Percentiles rank a stretch among this genome's conserved stretches.
These are phyloP conservation scores for Onygenales sp. DNA, from an alignment of 2,329 filamentous ascomycete species.

Conservation along the genomic window DNA sequence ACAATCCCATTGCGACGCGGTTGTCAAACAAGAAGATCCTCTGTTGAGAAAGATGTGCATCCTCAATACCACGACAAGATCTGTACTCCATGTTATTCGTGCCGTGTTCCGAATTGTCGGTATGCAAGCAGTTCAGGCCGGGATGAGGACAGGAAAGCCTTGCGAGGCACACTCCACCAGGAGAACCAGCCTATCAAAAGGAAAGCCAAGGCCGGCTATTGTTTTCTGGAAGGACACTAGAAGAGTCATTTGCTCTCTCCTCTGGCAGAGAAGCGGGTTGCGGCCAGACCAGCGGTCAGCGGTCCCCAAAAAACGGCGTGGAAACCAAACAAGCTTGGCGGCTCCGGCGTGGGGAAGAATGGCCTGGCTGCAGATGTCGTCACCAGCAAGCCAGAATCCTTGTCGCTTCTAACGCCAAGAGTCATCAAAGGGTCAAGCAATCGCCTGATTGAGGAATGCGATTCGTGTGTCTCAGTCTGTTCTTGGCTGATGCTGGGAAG, in stretches of 20 bases:
- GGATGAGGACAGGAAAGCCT: background rate
- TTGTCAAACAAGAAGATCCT: too few species aligned
- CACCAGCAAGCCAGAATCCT: too few species aligned
- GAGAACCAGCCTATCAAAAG: background rate
- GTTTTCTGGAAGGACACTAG: conserved; percentile 1
- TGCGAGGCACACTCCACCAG: background rate
- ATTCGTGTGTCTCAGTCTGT: too few species aligned
- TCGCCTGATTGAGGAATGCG: too few species aligned
- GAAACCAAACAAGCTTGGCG: background rate
- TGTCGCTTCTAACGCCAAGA: too few species aligned
- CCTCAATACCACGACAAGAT: background rate
- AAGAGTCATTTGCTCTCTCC: background rate
- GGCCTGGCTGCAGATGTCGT: too few species aligned
- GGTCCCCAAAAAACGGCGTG: background rate
- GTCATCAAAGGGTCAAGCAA: too few species aligned
- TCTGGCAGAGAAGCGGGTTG: background rate
- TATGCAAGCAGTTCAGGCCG: background rate
- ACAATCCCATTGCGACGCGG: too few species aligned
- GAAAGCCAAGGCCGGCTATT: background rate
- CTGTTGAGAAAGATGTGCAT: too few species aligned
- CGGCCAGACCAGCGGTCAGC: background rate
- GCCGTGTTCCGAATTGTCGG: background rate
- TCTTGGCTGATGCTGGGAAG: too few species aligned
- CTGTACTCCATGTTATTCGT: background rate
- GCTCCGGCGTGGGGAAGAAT: background rate